Percentiles rank a stretch among this genome's conserved stretches.
phyloP scores from a whole-genome alignment of 2,329 filamentous ascomycete genomes.

The Fusarium solani-melongenae region DNA sequence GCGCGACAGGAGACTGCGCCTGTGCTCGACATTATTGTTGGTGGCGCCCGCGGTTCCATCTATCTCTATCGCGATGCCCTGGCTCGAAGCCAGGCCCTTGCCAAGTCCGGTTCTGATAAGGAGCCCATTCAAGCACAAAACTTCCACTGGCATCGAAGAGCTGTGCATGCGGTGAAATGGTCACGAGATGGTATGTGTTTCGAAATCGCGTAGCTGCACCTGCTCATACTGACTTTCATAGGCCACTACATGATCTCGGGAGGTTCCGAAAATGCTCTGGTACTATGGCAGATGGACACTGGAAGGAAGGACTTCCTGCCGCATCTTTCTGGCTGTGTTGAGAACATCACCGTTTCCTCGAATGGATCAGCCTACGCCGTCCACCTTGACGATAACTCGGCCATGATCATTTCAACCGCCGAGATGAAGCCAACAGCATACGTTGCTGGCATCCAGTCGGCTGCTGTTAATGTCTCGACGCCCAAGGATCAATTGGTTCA shows the following conservation, averaged over 20 bases:
- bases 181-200: conserved; percentile 79
- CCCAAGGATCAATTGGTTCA: conserved; percentile 65
- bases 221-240: conserved; percentile 53
- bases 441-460: conserved; percentile 82
- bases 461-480: conserved; percentile 60
- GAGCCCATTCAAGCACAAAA: conserved; percentile 70
- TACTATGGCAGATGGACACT: conserved; percentile 94
- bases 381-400: conserved; percentile 90
- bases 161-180: conserved; percentile 89
- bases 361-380: conserved; percentile 84
- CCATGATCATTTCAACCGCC: conserved; percentile 89
- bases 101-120: conserved; percentile 53
- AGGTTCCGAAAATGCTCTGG: conserved; percentile 87
- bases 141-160: conserved; percentile 90
- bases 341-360: conserved; percentile 85
- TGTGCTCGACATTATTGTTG: conserved; percentile 80
- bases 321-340: conserved; percentile 87
- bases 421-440: conserved; percentile 88
- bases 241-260: conserved; percentile 95
- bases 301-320: conserved; percentile 84
- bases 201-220: background rate
- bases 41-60: conserved; percentile 80
- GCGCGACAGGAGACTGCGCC: conserved; percentile 42
- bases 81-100: conserved; percentile 62
- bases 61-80: conserved; percentile 84